Evolutionary conservation across 2,329 filamentous ascomycete genomes (phyloP), one percentile per base, ranked within the genome.

Genomic region (Arthrobotrys musiformis): DNA sequence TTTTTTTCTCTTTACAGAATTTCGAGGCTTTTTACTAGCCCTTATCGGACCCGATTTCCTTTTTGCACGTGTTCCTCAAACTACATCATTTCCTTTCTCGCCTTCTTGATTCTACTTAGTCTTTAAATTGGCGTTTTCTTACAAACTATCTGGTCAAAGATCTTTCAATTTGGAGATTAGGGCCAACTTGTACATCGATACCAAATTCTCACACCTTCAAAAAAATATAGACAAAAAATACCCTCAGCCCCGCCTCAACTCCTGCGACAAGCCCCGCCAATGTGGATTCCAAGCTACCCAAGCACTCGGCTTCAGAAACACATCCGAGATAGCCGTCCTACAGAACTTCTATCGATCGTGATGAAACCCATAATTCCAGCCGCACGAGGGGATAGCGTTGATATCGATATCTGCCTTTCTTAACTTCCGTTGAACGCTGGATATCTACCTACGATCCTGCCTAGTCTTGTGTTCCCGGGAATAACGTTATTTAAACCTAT

Each of bases 21-120:
- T 42, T 42, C 1, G 19, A 40, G 24, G 24, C 44, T 69, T 46
- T n/a, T n/a, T n/a, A n/a, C 35, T 52, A 58, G 19, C n/a, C 56
- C 44, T 63, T 46, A 48, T 69, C 44, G 54, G 11, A 56, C 46
- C 46, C n/a, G n/a, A 70, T 19, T 66, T 63, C 42, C 52, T 4
- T 63, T 54, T 54, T 64, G 62, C 52, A 67, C n/a, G 15, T 40
- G 17, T 62, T 35, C 19, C 7, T 46, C n/a, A 4, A 22, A 42
- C 2, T 35, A 17, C 22, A 26, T 15, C 24, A 24, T 58, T 44
- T 42, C 15, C 19, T 3, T 37, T 11, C 19, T 15, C 28, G 37
- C 30, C 24, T 54, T 37, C 62, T 26, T 17, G 8, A 37, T 48
- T 48, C 11, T 9, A 35, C 11, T 7, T 40, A 58, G 54, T 48